Base-by-base conservation (phyloP, 169 alveolate species). In the Plasmodium knowlesi region DNA sequence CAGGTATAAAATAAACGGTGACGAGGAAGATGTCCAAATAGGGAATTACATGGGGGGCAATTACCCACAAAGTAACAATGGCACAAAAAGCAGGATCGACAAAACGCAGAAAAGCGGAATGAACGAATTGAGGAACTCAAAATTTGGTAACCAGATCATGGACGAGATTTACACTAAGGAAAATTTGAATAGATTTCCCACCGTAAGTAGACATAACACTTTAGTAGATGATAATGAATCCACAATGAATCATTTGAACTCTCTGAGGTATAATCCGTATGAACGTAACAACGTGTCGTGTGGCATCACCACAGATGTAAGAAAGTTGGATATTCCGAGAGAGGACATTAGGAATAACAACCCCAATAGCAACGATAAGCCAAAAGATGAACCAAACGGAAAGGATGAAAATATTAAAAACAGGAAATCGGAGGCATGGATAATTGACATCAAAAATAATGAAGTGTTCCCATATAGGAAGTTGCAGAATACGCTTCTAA, bases 381-480 rank as follows among this genome's bases (percentile, higher is more conserved):
- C 19, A 30, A 50, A 16, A 9, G 3, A 2, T 16, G 84, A 72
- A 50, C 5, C 84, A 43, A 71, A 46, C n/a, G 84, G 78, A 10
- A 46, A 67, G 19, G 30, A 73, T 5, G 3, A 3, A 41, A 43
- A 67, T 39, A 32, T 28, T 16, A n/a, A 70, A 25, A 41, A 32
- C 19, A 79, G 61, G 43, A 89, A 89, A 16, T 80, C 83, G 22
- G 79, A 89, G 22, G 94, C 94, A 5, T 89, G 94, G 94, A 79
- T 89, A 32, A 89, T 89, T 32, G 89, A 89, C 78, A 14, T 89
- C n/a, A 89, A 78, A 28, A 89, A 89, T 50, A 89, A 89, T 89
- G 85, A 89, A 43, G 74, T 80, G 50, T 79, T 79, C 6, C 94
- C 94, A 16, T 89, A 89, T 79, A 79, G 30, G 46, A 89, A 89